Percentiles rank a stretch among this genome's conserved stretches.
Evolutionary conservation across 306 rosid species (phyloP).

Genomic region (Glycine latifolia): DNA sequence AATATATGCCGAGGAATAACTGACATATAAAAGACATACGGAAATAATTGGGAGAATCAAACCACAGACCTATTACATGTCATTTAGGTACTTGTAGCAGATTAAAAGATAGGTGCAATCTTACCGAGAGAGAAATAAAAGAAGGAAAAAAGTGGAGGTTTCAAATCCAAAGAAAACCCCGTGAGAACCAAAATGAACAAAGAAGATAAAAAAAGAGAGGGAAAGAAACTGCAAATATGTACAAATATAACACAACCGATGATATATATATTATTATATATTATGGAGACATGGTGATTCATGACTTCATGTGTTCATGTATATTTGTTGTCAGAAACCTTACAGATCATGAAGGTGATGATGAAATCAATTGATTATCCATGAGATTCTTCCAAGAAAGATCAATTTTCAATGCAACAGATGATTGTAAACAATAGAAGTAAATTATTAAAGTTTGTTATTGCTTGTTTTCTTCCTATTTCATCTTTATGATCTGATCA

Average conservation of each 20-base stretch:
- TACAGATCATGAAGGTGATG: slow-evolving; percentile 26
- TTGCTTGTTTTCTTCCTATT: slow-evolving; percentile 3
- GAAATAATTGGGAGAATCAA: slow-evolving; percentile 51
- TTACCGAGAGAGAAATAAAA: slow-evolving; percentile 44
- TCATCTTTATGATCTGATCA: not conserved
- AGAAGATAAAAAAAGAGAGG: slow-evolving; percentile 43
- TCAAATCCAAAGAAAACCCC: slow-evolving; percentile 38
- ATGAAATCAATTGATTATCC: slow-evolving; percentile 42
- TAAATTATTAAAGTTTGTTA: not conserved
- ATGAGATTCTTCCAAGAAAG: slow-evolving; percentile 36
- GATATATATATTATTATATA: slow-evolving; percentile 7
- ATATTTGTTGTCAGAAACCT: slow-evolving; percentile 47
- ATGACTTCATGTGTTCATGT: slow-evolving; percentile 22
- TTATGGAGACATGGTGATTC: slow-evolving; percentile 44
- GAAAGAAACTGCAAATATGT: slow-evolving; percentile 28
- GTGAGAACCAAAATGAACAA: slow-evolving; percentile 41
- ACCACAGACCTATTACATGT: slow-evolving; percentile 42
- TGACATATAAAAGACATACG: slow-evolving; percentile 27
- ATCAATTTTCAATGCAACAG: slow-evolving; percentile 35
- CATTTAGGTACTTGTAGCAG: slow-evolving; percentile 45
- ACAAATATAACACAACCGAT: slow-evolving; percentile 35
- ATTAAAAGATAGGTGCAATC: slow-evolving; percentile 53
- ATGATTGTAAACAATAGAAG: slow-evolving; percentile 21
- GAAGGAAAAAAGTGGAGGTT: slow-evolving; percentile 16
- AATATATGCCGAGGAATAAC: slow-evolving; percentile 26